phyloP scores from a whole-genome alignment of 2,329 filamentous ascomycete genomes.

The Berkeleyomyces basicola region DNA sequence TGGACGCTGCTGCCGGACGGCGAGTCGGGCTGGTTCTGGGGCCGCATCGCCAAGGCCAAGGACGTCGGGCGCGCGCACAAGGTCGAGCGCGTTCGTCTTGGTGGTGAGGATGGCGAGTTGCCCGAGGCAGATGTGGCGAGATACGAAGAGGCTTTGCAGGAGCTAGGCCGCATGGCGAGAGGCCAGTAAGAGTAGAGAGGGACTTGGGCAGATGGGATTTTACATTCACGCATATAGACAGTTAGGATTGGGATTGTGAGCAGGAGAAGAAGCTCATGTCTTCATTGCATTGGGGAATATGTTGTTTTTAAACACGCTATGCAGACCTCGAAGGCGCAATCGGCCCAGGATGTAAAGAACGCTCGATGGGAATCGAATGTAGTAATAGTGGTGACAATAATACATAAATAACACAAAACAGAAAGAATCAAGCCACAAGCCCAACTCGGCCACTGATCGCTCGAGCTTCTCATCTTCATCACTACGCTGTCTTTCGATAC shows the following conservation, averaged over 20 bases:
- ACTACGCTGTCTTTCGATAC: background rate
- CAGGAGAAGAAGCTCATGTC: background rate
- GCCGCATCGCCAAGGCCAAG: conserved; percentile 50
- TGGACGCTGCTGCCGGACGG: conserved; percentile 74
- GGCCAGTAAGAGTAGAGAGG: background rate
- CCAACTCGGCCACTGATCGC: background rate
- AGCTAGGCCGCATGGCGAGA: conserved; percentile 43
- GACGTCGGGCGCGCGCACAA: conserved; percentile 29
- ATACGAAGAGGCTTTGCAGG: conserved; percentile 42
- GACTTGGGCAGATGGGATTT: background rate
- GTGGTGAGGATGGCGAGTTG: conserved; percentile 25
- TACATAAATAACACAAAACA: background rate
- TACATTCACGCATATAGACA: background rate
- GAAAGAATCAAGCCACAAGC: background rate
- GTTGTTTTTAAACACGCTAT: background rate
- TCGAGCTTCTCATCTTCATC: too few relatives aligned
- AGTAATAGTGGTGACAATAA: background rate
- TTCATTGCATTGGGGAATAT: background rate
- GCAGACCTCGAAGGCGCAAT: background rate
- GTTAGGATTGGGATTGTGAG: background rate
- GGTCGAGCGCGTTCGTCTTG: conserved; percentile 30
- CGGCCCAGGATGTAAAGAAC: background rate
- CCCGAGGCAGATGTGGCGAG: conserved; percentile 28
- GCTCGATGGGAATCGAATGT: background rate
- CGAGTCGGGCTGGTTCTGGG: conserved; percentile 87